A percentile compares a stretch with the other conserved stretches of the same genome.
phyloP scores from a whole-genome alignment of 2,329 filamentous ascomycete genomes.

The Verticillium longisporum region DNA sequence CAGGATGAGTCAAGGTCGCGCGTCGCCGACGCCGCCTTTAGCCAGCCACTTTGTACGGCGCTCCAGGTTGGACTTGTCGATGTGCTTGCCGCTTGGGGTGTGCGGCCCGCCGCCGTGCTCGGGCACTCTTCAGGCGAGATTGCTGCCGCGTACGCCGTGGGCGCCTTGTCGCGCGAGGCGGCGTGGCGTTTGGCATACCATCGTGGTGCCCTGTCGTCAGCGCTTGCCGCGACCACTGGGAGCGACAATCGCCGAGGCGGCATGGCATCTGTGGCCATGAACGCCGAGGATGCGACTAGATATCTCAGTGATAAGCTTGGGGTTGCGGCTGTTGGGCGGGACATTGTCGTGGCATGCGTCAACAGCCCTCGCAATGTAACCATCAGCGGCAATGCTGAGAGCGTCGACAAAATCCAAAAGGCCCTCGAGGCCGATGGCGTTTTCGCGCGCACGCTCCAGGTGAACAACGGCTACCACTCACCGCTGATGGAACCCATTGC shows the following conservation, averaged over 20 bases:
- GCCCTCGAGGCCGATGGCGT: background rate
- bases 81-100: constrained; percentile 24
- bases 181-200: too few relatives aligned
- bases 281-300: too few relatives aligned
- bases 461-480: constrained; percentile 15
- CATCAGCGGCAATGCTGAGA: constrained; percentile 13
- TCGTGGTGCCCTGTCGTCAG: too few relatives aligned
- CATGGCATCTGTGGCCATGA: too few relatives aligned
- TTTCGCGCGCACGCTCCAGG: constrained; percentile 11
- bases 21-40: constrained; percentile 17
- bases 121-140: constrained; percentile 25
- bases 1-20: constrained; percentile 15
- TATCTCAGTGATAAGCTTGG: too few relatives aligned
- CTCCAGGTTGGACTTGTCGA: constrained; percentile 31
- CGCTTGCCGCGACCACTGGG: too few relatives aligned
- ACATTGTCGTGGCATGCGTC: constrained; percentile 12
- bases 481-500: constrained; percentile 9
- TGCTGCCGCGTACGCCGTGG: too few relatives aligned
- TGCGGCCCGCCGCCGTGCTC: constrained; percentile 25
- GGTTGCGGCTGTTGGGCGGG: too few relatives aligned
- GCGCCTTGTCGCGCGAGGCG: too few relatives aligned
- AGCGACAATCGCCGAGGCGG: too few relatives aligned
- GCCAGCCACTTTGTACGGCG: constrained; percentile 29
- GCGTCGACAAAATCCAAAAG: constrained; percentile 2
- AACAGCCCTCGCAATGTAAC: constrained; percentile 18